phyloP scores from a whole-genome alignment of 495 filamentous ascomycete species.

The Bathelium albidoporum region DNA sequence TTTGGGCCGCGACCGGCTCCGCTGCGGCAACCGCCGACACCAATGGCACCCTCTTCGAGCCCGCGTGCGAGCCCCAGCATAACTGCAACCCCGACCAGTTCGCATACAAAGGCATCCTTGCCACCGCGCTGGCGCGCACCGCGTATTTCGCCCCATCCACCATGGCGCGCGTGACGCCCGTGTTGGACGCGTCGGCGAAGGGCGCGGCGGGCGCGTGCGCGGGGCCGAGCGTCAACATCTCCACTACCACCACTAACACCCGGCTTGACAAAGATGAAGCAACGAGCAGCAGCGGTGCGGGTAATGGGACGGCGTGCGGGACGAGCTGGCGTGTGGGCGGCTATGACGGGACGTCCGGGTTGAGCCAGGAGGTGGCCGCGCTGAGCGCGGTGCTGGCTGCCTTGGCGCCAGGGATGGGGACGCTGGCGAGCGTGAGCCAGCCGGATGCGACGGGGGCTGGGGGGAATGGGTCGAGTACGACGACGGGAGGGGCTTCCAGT shows the following conservation, averaged over 20 bases:
- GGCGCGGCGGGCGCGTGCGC: conserved; percentile 34
- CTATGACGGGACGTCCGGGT: conserved; percentile 32
- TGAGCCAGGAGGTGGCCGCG: conserved; percentile 62
- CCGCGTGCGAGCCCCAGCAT: conserved; percentile 26
- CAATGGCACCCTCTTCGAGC: conserved; percentile 31
- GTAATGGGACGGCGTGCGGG: conserved; percentile 24
- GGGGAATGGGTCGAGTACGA: neutral
- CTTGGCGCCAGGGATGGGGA: neutral
- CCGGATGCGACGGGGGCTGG: neutral
- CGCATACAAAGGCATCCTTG: conserved; percentile 35
- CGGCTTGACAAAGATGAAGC: too few relatives aligned
- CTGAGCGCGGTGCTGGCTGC: conserved; percentile 55
- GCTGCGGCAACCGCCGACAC: conserved; percentile 16
- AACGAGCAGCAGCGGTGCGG: too few relatives aligned
- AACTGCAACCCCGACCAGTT: conserved; percentile 35
- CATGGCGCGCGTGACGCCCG: conserved; percentile 21
- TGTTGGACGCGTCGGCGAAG: conserved; percentile 28
- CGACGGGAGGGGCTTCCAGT: neutral
- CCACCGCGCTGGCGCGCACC: conserved; percentile 32
- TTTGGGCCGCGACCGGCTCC: conserved; percentile 26
- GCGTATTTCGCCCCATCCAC: conserved; percentile 30
- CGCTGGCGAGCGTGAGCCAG: neutral
- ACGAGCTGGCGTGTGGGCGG: conserved; percentile 28
- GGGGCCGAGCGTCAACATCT: too few relatives aligned
- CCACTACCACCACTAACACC: too few relatives aligned